Conservation (phyloP, 148 eudicot species). For the Suaeda aralocaspica region DNA sequence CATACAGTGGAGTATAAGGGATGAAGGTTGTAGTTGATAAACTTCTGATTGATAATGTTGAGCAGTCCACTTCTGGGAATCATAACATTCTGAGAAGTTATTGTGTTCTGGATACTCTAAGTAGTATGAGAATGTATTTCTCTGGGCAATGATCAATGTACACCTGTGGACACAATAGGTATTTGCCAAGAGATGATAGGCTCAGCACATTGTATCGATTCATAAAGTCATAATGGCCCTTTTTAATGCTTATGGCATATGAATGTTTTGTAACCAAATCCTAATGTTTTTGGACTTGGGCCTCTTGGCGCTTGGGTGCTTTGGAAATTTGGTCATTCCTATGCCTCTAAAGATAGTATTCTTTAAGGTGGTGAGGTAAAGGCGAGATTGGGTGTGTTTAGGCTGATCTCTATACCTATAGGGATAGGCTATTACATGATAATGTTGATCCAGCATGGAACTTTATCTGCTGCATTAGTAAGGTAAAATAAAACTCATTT, state of each 20-base stretch:
- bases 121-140: not conserved
- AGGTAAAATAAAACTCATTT: not conserved
- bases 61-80: not conserved
- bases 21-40: not conserved
- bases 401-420: not conserved
- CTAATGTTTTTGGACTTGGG: too few species aligned
- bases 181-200: too few species aligned
- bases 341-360: not conserved
- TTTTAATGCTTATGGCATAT: too few species aligned
- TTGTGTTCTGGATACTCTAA: not conserved
- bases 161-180: not conserved
- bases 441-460: not conserved
- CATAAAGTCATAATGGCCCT: too few species aligned
- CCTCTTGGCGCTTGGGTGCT: too few species aligned
- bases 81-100: not conserved
- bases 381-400: not conserved
- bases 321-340: too few species aligned
- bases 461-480: not conserved
- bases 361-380: not conserved
- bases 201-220: not conserved
- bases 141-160: not conserved
- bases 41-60: not conserved
- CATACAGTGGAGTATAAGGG: too few species aligned
- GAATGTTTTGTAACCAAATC: too few species aligned
- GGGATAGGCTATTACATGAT: not conserved